These are phyloP conservation scores for Luzula sylvatica DNA, from an alignment of 176 grass and related monocot species.

Conservation along the genomic window DNA sequence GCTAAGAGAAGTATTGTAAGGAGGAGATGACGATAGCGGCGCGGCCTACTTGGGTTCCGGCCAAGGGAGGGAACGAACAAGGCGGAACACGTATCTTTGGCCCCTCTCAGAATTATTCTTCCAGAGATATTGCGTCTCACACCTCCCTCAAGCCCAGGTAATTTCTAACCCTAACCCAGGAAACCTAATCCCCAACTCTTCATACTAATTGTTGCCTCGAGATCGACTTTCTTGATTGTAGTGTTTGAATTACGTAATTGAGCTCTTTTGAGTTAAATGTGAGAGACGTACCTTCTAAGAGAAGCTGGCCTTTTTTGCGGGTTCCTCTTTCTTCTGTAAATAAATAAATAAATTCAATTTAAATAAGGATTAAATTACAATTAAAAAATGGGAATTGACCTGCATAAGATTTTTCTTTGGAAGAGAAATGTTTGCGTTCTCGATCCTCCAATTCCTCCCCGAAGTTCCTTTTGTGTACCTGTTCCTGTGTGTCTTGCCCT, in stretches of 20 bases:
- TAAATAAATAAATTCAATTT: not conserved
- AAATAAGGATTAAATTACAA: not conserved
- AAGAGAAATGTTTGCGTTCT: constrained; percentile 70
- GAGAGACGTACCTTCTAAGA: constrained; percentile 54
- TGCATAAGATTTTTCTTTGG: constrained; percentile 84
- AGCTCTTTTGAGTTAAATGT: too few relatives aligned
- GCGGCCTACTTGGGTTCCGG: constrained; percentile 92
- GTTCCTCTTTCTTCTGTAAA: constrained; percentile 74
- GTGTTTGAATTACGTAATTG: too few relatives aligned
- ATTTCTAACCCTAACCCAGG: not conserved
- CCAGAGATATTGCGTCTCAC: constrained; percentile 83
- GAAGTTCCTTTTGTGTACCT: constrained; percentile 90
- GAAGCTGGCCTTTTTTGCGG: constrained; percentile 61
- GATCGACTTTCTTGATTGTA: not conserved
- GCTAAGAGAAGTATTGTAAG: too few relatives aligned
- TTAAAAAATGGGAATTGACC: constrained; percentile 28
- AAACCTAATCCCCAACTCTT: not conserved
- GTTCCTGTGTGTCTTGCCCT: constrained; percentile 83
- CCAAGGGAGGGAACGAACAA: constrained; percentile 97
- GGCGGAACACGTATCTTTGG: constrained; percentile 90
- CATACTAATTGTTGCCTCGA: not conserved
- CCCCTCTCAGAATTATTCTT: constrained; percentile 76
- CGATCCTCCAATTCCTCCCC: constrained; percentile 89
- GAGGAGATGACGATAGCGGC: constrained; percentile 48
- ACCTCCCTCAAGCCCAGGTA: constrained; percentile 87